Evolutionary conservation across 1,284 basidiomycete genomes (phyloP), one percentile per base, ranked within the genome.

Genomic region (Rhodotorula sp.): DNA sequence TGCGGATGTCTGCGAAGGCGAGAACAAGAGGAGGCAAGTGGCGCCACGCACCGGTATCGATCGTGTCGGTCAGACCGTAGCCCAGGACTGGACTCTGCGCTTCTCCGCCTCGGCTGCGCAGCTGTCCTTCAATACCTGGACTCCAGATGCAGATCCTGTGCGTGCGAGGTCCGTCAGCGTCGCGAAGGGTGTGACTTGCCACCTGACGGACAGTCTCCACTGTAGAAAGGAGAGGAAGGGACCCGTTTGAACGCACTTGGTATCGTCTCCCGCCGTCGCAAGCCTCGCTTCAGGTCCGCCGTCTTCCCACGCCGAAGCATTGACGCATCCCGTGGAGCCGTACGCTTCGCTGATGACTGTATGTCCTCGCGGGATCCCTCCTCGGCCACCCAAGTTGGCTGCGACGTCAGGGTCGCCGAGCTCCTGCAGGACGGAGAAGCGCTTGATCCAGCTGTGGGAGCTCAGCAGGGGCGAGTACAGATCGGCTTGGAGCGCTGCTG

Each of bases 121-220:
- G 29, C 15, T 14, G 4, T 45, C 57, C 45, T 20, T 70, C 69
- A 30, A 73, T 55, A 0, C 76, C 75, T 1, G 76, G 63, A 30
- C 66, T 69, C 77, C 77, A 78, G 48, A 78, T 69, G 65, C 77
- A 78, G 49, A 76, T 69, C 51, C 76, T 73, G 62, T 22, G 7
- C 6, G 24, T 8, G 45, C 18, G 2, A 30, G 29, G 24, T 24
- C 29, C 6, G 60, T 46, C 4, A 37, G 54, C 7, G 7, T 26
- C 24, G 26, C n/a, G 12, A 8, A 14, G 22, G 22, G 24, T 7
- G 14, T 10, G 20, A 26, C 46, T 48, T 24, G 24, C 15, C 26
- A 26, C 10, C 7, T 1, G 22, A 4, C 30, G 20, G 29, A 7
- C 15, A n/a, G n/a, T n/a, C n/a, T n/a, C n/a, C n/a, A n/a, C n/a